Conservation (phyloP, 352 stramenopile species). For the Phytophthora pistaciae region DNA sequence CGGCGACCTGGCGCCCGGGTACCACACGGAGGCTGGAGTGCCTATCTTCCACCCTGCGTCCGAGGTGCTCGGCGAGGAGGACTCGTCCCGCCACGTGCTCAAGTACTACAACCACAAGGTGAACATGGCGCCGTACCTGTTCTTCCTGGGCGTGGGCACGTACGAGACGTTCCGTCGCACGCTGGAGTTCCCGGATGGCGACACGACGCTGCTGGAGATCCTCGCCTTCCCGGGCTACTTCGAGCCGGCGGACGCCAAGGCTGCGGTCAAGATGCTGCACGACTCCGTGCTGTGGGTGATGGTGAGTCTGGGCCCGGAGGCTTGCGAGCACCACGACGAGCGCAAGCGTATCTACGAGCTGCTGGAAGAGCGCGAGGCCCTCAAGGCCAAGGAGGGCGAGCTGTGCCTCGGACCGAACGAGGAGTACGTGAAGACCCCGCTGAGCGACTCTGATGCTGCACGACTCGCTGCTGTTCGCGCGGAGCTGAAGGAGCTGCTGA, state of each 20-base stretch:
- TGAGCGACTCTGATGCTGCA: constrained; percentile 51
- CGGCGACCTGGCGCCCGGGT: constrained; percentile 75
- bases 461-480: constrained; percentile 58
- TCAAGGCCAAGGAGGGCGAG: constrained; percentile 72
- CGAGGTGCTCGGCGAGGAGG: constrained; percentile 61
- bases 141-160: constrained; percentile 80
- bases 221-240: constrained; percentile 77
- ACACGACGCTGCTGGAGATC: constrained; percentile 79
- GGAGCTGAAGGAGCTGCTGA: constrained; percentile 71
- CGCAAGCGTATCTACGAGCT: constrained; percentile 77
- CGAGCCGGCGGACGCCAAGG: constrained; percentile 71
- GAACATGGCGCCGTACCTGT: constrained; percentile 88
- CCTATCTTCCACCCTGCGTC: constrained; percentile 65
- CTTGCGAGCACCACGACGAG: constrained; percentile 74
- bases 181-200: constrained; percentile 79
- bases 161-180: constrained; percentile 81
- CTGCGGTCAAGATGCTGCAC: constrained; percentile 79
- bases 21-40: constrained; percentile 63
- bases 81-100: constrained; percentile 66
- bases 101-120: constrained; percentile 88
- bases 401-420: constrained; percentile 70
- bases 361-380: constrained; percentile 65
- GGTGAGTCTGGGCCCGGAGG: constrained; percentile 75
- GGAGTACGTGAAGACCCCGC: constrained; percentile 50
- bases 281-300: constrained; percentile 81